Evolutionary conservation across 129 eudicot genomes (phyloP).

Genomic region (Flaveria robusta): DNA sequence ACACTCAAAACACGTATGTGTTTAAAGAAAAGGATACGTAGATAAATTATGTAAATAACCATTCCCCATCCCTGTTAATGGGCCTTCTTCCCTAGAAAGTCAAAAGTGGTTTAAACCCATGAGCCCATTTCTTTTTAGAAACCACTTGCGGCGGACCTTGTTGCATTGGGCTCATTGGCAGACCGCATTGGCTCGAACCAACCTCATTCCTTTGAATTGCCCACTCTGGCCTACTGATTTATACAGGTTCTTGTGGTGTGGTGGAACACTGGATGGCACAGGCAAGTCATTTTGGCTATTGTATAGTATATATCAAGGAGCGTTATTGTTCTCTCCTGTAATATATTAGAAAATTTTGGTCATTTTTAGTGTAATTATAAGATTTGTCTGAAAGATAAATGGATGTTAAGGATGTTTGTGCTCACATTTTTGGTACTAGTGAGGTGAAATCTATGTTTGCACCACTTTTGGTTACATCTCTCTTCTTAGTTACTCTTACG

Average conservation of each 20-base stretch:
- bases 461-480: too few relatives aligned
- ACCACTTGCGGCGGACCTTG: not conserved
- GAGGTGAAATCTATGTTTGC: too few relatives aligned
- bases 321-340: constrained; percentile 8
- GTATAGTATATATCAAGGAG: constrained; percentile 35
- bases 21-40: too few relatives aligned
- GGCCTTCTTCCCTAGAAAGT: constrained; percentile 4
- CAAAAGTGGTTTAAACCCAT: not conserved
- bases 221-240: constrained; percentile 20
- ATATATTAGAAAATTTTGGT: constrained; percentile 16
- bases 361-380: constrained; percentile 14
- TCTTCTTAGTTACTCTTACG: too few relatives aligned
- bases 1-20: not conserved
- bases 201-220: not conserved
- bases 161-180: not conserved
- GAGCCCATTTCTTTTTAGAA: not conserved
- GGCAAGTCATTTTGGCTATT: constrained; percentile 76
- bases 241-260: constrained; percentile 27
- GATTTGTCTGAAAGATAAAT: not conserved
- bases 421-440: not conserved
- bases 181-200: constrained; percentile 6
- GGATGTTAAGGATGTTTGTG: not conserved
- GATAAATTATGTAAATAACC: too few relatives aligned
- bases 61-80: not conserved
- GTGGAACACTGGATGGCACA: constrained; percentile 7